phyloP scores from a whole-genome alignment of 441 rosid species.

The Arabidopsis hybrid region DNA sequence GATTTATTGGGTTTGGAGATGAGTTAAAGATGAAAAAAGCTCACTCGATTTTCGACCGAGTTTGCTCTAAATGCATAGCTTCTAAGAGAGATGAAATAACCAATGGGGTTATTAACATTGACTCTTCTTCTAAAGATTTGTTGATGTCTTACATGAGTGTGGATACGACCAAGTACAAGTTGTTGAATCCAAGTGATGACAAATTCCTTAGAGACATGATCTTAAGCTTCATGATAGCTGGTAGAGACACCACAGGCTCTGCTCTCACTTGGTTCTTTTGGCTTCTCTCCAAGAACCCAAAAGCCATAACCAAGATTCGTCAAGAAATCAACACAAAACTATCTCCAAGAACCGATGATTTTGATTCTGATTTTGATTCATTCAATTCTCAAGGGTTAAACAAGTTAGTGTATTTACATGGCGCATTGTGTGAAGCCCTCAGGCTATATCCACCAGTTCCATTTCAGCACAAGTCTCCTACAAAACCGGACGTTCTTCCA shows the following conservation, averaged over 20 bases:
- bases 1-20: constrained; percentile 28
- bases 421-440: constrained; percentile 24
- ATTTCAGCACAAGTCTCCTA: constrained; percentile 37
- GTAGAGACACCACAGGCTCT: constrained; percentile 36
- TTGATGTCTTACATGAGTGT: constrained; percentile 29
- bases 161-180: constrained; percentile 19
- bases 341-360: constrained; percentile 9
- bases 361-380: neutral
- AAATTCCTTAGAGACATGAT: constrained; percentile 35
- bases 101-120: neutral
- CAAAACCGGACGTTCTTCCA: constrained; percentile 26
- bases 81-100: constrained; percentile 30
- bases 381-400: constrained; percentile 1
- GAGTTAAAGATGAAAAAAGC: constrained; percentile 27
- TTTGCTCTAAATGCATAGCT: constrained; percentile 29
- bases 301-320: constrained; percentile 28
- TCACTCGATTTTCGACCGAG: constrained; percentile 22
- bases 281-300: constrained; percentile 17
- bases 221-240: constrained; percentile 38
- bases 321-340: constrained; percentile 18
- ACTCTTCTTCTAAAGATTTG: constrained; percentile 34
- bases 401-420: constrained; percentile 30
- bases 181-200: constrained; percentile 16
- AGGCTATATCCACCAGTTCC: constrained; percentile 39
- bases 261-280: constrained; percentile 39